phyloP scores from a whole-genome alignment of 129 eudicot species.

The Ambrosia trifida region DNA sequence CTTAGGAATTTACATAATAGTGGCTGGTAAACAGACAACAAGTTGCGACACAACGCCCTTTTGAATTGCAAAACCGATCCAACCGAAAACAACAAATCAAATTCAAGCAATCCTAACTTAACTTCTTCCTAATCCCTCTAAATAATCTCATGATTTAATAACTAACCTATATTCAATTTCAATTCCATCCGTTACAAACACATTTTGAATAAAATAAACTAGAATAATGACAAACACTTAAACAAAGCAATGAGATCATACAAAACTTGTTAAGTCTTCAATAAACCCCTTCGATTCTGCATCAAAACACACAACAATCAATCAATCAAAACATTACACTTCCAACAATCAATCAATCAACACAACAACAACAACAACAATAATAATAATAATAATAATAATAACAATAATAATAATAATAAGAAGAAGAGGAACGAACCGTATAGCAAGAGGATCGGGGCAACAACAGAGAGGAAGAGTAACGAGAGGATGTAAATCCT shows the following conservation, averaged over 20 bases:
- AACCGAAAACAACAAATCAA: not conserved
- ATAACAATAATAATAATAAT: not conserved
- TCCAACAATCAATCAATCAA: not conserved
- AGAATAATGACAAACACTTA: not conserved
- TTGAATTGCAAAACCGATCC: not conserved
- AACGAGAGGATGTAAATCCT: conserved; percentile 90
- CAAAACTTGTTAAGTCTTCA: conserved; percentile 70
- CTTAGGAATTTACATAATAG: too few species aligned
- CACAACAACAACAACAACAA: not conserved
- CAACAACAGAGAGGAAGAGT: conserved; percentile 61
- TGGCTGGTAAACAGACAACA: too few species aligned
- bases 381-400: not conserved
- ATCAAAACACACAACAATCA: conserved; percentile 5
- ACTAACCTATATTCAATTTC: not conserved
- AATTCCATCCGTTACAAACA: not conserved
- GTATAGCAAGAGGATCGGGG: conserved; percentile 68
- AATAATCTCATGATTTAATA: not conserved
- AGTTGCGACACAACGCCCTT: too few species aligned
- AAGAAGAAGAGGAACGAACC: conserved; percentile 18
- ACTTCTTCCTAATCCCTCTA: not conserved
- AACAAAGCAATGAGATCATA: conserved; percentile 36
- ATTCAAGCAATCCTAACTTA: not conserved
- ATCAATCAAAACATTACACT: not conserved
- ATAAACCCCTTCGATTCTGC: conserved; percentile 57
- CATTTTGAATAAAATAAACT: not conserved